Evolutionary conservation across 1,139 yeast species (phyloP), one percentile per base, ranked within the genome.

Genomic region (Hyphopichia khmerensis): DNA sequence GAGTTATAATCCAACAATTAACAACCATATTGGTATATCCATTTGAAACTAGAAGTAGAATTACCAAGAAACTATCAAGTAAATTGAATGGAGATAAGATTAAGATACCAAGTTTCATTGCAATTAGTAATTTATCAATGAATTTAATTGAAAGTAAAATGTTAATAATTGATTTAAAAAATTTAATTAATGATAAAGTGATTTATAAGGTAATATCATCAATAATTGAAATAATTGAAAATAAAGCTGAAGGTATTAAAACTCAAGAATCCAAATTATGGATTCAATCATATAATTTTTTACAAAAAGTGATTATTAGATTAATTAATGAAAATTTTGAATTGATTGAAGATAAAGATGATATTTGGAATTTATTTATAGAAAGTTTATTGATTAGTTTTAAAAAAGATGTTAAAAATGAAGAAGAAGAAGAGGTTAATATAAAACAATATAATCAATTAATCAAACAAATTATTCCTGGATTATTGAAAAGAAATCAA

Each of bases 71-170:
- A 51, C 57, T 61, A 39, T 57, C 61, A 37, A 61, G 62, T 36
- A 53, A 55, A 37, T 46, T 60, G 14, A 49, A 58, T 30, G 42
- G 42, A 43, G 59, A 41, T 58, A 58, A 30, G 55, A 61, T 67
- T 10, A 80, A 79, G 45, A 68, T 79, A 24, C 93, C 96, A 1
- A 76, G 89, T 0, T 89, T 84, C 56, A 73, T 82, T 32, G 81
- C 89, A 0, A 64, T 85, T 2, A 78, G 93, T 49, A 73, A 73
- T 42, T 56, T 62, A 24, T 72, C 87, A 1, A 65, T 82, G 42
- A 62, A 60, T 11, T 50, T 77, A 8, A 53, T 87, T 23, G 53
- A 57, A 3, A 49, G 49, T 0, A 70, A 71, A 33, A 45, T 86
- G 15, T 49, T 53, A 1, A 49, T 73, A 1, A 46, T 45, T 0